Conservation (phyloP, 768 basidiomycete genomes). For the Auriscalpium orientale region DNA sequence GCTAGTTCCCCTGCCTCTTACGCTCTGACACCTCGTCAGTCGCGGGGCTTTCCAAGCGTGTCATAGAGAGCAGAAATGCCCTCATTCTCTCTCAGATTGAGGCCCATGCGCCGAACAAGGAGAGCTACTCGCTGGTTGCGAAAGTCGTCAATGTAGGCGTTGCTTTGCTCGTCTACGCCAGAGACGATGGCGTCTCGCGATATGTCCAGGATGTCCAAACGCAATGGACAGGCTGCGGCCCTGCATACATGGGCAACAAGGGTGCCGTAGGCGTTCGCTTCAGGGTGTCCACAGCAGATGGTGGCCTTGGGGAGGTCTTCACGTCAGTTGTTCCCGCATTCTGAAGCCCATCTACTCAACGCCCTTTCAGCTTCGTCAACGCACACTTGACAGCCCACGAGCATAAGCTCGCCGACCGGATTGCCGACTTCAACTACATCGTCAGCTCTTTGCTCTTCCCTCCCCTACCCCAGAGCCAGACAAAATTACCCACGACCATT, state of each 20-base stretch:
- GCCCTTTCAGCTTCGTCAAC: conserved; percentile 66
- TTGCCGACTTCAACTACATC: conserved; percentile 77
- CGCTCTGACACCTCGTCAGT: conserved; percentile 36
- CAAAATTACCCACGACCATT: conserved; percentile 46
- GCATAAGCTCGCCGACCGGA: conserved; percentile 51
- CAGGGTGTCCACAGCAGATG: conserved; percentile 51
- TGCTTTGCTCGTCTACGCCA: conserved; percentile 81
- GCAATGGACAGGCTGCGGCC: conserved; percentile 67
- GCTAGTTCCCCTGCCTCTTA: neutral
- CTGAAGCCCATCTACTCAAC: neutral
- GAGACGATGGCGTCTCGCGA: conserved; percentile 57
- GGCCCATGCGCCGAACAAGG: conserved; percentile 59
- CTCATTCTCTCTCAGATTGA: conserved; percentile 75
- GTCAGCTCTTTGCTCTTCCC: conserved; percentile 75
- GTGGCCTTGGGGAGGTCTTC: conserved; percentile 61
- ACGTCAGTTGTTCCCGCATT: conserved; percentile 52
- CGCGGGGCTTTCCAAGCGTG: conserved; percentile 63
- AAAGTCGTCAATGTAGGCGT: conserved; percentile 82
- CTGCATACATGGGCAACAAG: conserved; percentile 86
- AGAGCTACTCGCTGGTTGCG: conserved; percentile 71
- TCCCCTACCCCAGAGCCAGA: conserved; percentile 34
- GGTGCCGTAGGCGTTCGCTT: conserved; percentile 88
- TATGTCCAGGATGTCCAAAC: conserved; percentile 60
- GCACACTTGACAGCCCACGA: conserved; percentile 87
- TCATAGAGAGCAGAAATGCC: conserved; percentile 59